Percentiles rank a stretch among this genome's conserved stretches.
Conservation (phyloP, 2,329 filamentous ascomycete genomes). For the Aspergillus caelatus region DNA sequence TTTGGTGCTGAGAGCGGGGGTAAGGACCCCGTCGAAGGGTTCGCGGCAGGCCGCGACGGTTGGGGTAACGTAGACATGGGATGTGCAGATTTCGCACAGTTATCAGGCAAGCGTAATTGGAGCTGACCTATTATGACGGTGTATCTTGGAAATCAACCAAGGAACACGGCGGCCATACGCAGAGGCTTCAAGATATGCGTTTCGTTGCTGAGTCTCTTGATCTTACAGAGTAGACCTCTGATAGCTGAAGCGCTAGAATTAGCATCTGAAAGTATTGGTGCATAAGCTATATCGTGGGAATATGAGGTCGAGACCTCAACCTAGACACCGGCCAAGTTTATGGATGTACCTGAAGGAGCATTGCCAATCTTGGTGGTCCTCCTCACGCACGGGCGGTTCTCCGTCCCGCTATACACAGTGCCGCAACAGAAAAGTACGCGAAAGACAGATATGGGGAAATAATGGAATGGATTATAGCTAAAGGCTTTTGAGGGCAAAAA, state of each 20-base stretch:
- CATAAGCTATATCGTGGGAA: background rate
- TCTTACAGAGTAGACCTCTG: background rate
- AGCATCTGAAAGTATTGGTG: background rate
- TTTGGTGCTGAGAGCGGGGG: constrained; percentile 75
- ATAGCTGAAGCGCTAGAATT: background rate
- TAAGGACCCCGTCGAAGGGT: constrained; percentile 71
- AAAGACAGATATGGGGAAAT: background rate
- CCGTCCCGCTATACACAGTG: background rate
- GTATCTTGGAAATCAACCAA: background rate
- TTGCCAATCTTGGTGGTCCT: background rate
- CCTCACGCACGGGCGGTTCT: background rate
- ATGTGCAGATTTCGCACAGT: background rate
- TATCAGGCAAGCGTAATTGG: background rate
- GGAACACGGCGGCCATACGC: background rate
- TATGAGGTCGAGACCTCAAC: background rate
- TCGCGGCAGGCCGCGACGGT: constrained; percentile 62
- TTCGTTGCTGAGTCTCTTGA: background rate
- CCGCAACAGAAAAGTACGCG: background rate
- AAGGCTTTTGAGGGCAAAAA: background rate
- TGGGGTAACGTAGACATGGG: constrained; percentile 64
- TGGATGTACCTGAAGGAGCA: constrained; percentile 1
- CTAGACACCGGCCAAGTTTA: background rate
- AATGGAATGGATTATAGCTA: background rate
- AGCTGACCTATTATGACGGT: too few species aligned
- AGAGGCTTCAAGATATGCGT: background rate